A percentile compares a stretch with the other conserved stretches of the same genome.
Conservation (phyloP, 768 basidiomycete species). For the Trametes cingulata region DNA sequence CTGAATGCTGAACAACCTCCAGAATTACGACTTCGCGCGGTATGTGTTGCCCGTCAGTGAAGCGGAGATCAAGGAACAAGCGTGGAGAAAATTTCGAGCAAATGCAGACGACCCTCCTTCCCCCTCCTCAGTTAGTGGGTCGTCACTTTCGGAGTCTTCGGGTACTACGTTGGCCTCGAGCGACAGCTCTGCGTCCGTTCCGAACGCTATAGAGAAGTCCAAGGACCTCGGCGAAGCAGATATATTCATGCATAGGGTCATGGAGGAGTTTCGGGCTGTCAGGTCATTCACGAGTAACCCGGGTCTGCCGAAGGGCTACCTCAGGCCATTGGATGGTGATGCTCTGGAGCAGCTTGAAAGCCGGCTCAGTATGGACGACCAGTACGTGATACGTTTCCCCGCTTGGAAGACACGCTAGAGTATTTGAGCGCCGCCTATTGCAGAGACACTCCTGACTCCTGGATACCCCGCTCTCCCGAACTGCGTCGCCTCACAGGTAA, state of each 20-base stretch:
- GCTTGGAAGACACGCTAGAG: neutral
- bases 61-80: slow-evolving; percentile 18
- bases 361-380: slow-evolving; percentile 22
- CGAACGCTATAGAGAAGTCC: neutral
- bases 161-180: neutral
- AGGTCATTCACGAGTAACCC: slow-evolving; percentile 16
- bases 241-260: slow-evolving; percentile 1
- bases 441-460: slow-evolving; percentile 25
- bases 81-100: slow-evolving; percentile 8
- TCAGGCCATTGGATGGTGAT: slow-evolving; percentile 20
- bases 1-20: neutral
- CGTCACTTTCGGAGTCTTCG: neutral
- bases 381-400: slow-evolving; percentile 9
- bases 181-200: neutral
- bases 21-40: slow-evolving; percentile 25
- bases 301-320: slow-evolving; percentile 9
- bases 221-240: neutral
- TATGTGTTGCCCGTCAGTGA: slow-evolving; percentile 23
- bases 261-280: slow-evolving; percentile 15
- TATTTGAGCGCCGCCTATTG: neutral
- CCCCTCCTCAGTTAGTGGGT: neutral
- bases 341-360: slow-evolving; percentile 22
- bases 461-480: slow-evolving; percentile 23
- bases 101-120: neutral
- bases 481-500: slow-evolving; percentile 23